These are phyloP conservation scores for Trichophaea hybrida DNA, from an alignment of 2,329 filamentous ascomycete genomes.

Conservation along the genomic window DNA sequence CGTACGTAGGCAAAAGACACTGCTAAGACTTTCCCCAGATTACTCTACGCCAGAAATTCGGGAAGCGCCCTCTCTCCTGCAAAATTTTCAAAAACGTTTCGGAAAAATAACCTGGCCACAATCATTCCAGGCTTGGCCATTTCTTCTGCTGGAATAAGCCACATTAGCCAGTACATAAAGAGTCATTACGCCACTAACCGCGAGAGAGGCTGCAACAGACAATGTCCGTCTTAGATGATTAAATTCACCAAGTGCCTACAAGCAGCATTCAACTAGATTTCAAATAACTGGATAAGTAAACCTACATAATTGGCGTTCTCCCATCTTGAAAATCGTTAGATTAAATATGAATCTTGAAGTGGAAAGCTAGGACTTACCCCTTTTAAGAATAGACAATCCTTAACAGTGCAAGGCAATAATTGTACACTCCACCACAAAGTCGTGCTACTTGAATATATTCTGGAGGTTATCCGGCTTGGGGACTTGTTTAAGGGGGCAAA, in stretches of 20 bases:
- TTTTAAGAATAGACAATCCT: constrained; percentile 48
- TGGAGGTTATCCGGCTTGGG: constrained; percentile 44
- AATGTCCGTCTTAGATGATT: constrained; percentile 43
- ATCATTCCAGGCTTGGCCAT: constrained; percentile 45
- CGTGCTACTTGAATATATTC: constrained; percentile 39
- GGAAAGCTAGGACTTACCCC: constrained; percentile 24
- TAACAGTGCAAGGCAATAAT: constrained; percentile 44
- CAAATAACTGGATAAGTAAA: background rate
- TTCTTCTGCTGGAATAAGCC: constrained; percentile 46
- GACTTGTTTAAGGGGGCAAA: constrained; percentile 43
- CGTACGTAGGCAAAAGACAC: constrained; percentile 46
- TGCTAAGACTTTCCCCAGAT: constrained; percentile 47
- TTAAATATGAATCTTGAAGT: background rate
- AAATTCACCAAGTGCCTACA: constrained; percentile 37
- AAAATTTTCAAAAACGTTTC: constrained; percentile 43
- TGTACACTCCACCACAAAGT: constrained; percentile 38
- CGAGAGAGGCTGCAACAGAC: constrained; percentile 42
- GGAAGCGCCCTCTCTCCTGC: constrained; percentile 39
- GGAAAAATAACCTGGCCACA: constrained; percentile 47
- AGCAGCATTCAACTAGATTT: background rate
- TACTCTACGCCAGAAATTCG: constrained; percentile 46
- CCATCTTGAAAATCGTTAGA: constrained; percentile 34
- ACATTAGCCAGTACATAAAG: constrained; percentile 51
- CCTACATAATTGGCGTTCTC: constrained; percentile 46
- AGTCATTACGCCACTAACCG: constrained; percentile 44